Conservation (phyloP, 2,329 filamentous ascomycete genomes). For the Sclerotinia glacialis region DNA sequence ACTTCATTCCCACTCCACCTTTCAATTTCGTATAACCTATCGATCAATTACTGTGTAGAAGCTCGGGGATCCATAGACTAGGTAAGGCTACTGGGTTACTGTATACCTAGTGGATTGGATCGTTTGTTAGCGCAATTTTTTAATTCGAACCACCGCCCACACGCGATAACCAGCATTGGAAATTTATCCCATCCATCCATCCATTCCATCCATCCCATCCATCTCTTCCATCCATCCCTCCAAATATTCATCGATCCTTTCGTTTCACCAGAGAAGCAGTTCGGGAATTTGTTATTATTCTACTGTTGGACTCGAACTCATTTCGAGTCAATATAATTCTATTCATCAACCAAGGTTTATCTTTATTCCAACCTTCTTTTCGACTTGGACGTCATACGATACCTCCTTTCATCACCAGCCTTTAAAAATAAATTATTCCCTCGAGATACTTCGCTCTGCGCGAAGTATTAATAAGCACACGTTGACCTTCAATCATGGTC, state of each 20-base stretch:
- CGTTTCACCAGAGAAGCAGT: neutral
- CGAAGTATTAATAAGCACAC: constrained; percentile 27
- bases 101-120: constrained; percentile 13
- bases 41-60: neutral
- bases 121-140: constrained; percentile 1
- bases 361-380: neutral
- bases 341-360: neutral
- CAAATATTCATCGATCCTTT: constrained; percentile 11
- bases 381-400: constrained; percentile 9
- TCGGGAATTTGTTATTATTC: neutral
- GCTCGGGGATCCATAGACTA: neutral
- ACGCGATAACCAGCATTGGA: neutral
- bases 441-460: constrained; percentile 29
- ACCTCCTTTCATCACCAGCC: neutral
- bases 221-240: neutral
- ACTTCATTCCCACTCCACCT: neutral
- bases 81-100: no score
- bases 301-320: neutral
- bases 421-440: constrained; percentile 26
- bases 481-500: constrained; percentile 39
- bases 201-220: neutral
- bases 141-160: constrained; percentile 18
- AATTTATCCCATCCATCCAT: neutral
- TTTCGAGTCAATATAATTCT: neutral
- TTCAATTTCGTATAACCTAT: neutral